These are phyloP conservation scores for Populus hybrid DNA, from an alignment of 441 rosid species.

Conservation along the genomic window DNA sequence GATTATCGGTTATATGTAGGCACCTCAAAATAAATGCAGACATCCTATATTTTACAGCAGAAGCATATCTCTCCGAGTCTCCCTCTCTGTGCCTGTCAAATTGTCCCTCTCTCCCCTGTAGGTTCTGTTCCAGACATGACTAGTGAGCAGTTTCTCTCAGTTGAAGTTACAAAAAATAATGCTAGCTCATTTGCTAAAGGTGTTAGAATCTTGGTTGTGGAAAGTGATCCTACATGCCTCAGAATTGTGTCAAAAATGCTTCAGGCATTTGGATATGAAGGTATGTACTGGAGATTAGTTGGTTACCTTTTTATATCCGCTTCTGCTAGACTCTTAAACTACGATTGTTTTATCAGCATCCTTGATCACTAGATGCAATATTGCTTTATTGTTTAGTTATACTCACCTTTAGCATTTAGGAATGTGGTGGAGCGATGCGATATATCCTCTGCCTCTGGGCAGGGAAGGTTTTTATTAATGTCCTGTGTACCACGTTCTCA, in stretches of 20 bases:
- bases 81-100: not conserved
- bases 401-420: not conserved
- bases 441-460: not conserved
- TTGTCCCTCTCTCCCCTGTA: not conserved
- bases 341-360: not conserved
- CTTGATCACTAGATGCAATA: not conserved
- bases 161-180: slow-evolving; percentile 1
- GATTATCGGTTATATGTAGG: not conserved
- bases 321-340: not conserved
- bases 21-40: not conserved
- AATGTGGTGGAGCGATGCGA: not conserved
- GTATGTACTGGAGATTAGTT: slow-evolving; percentile 11
- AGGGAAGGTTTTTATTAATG: not conserved
- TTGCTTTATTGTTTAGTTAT: not conserved
- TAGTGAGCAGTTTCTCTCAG: slow-evolving; percentile 12
- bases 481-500: not conserved
- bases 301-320: slow-evolving; percentile 1
- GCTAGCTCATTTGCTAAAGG: not conserved
- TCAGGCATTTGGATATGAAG: slow-evolving; percentile 29
- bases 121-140: slow-evolving; percentile 20
- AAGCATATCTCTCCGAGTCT: not conserved
- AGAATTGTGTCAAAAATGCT: no score
- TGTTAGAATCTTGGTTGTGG: slow-evolving; percentile 30
- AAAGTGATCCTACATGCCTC: no score
- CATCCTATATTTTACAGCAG: not conserved